phyloP scores from a whole-genome alignment of 495 filamentous ascomycete genomes.

The Lasiosphaeria hispida region DNA sequence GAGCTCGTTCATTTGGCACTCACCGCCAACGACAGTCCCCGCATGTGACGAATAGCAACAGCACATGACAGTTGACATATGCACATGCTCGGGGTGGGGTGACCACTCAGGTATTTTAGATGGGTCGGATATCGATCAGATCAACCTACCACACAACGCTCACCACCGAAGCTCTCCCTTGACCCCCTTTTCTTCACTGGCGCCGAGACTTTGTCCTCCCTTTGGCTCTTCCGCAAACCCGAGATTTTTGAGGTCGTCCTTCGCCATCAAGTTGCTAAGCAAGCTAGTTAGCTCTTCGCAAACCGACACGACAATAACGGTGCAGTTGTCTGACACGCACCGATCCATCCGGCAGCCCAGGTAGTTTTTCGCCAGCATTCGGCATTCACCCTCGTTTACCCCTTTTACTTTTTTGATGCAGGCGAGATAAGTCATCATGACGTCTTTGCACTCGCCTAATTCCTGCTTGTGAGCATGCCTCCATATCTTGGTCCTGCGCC shows the following conservation, averaged over 20 bases:
- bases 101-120: too few species aligned
- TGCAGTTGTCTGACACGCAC: slow-evolving; percentile 40
- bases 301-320: background rate
- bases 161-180: slow-evolving; percentile 49
- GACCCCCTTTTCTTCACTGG: slow-evolving; percentile 30
- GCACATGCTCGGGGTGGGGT: too few species aligned
- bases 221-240: slow-evolving; percentile 55
- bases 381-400: slow-evolving; percentile 81
- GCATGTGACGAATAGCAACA: too few species aligned
- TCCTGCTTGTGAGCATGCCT: slow-evolving; percentile 7
- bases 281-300: too few species aligned
- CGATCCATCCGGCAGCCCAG: slow-evolving; percentile 90
- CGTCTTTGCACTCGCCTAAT: slow-evolving; percentile 85
- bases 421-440: slow-evolving; percentile 77
- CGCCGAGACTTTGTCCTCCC: slow-evolving; percentile 9
- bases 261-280: slow-evolving; percentile 87
- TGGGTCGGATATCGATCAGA: background rate
- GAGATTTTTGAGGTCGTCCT: slow-evolving; percentile 88
- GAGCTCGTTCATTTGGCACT: too few species aligned
- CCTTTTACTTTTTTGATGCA: slow-evolving; percentile 81
- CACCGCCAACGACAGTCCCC: too few species aligned
- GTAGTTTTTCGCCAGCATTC: slow-evolving; percentile 81
- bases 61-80: too few species aligned
- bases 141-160: slow-evolving; percentile 3
- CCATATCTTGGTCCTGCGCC: background rate